phyloP scores from a whole-genome alignment of 140 eudicot species.

The Anethum foeniculum region DNA sequence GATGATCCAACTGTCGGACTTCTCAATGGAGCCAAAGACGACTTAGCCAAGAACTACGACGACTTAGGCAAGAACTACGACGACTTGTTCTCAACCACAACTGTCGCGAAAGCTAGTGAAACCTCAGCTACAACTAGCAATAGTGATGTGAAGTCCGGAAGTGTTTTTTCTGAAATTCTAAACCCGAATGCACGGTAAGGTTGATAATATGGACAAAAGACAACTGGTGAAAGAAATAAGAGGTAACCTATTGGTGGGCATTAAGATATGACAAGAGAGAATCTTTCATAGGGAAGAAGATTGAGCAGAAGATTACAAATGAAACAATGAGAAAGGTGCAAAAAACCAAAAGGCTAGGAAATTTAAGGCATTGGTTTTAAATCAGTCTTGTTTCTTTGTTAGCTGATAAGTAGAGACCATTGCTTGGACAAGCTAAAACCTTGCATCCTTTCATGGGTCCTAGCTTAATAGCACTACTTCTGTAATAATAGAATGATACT shows the following conservation, averaged over 20 bases:
- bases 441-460: background rate
- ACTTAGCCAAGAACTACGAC: background rate
- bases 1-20: too few species aligned
- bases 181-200: background rate
- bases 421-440: background rate
- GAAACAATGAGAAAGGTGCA: background rate
- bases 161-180: slow-evolving; percentile 1
- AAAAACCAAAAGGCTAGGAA: background rate
- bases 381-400: background rate
- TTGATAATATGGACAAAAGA: background rate
- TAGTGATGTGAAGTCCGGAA: background rate
- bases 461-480: background rate
- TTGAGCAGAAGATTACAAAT: background rate
- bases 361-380: background rate
- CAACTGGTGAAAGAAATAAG: background rate
- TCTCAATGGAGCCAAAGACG: background rate
- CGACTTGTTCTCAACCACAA: background rate
- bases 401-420: background rate
- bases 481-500: background rate
- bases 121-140: background rate
- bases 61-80: background rate
- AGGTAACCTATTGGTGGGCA: background rate
- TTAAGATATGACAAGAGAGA: background rate
- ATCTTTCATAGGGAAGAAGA: background rate
- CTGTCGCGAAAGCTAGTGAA: background rate